A percentile compares a stretch with the other conserved stretches of the same genome.
Evolutionary conservation across 345 rosid species (phyloP).

Genomic region (Gossypium rotundifolium): DNA sequence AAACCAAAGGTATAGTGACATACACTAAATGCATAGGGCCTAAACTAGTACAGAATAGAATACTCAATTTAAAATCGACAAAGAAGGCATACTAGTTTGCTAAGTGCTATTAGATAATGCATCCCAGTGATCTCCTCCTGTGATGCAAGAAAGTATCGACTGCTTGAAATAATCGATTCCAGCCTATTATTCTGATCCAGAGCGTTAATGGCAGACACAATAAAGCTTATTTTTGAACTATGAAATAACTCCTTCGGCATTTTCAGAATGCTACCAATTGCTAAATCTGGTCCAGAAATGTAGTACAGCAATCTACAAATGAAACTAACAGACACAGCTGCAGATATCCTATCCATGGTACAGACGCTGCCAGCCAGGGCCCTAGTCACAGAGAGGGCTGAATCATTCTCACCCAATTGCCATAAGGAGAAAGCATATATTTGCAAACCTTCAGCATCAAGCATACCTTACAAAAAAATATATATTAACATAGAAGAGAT

Average conservation of each 20-base stretch:
- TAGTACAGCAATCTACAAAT: conserved; percentile 70
- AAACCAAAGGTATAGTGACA: conserved; percentile 13
- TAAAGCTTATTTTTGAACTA: conserved; percentile 62
- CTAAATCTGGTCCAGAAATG: conserved; percentile 69
- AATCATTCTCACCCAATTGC: conserved; percentile 66
- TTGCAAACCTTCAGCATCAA: conserved; percentile 66
- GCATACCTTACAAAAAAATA: conserved; percentile 44
- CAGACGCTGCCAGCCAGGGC: conserved; percentile 53
- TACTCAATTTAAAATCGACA: conserved; percentile 1
- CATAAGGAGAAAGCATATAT: conserved; percentile 80
- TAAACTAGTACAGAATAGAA: not conserved
- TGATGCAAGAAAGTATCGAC: conserved; percentile 42
- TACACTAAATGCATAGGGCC: conserved; percentile 4
- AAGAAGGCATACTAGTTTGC: conserved; percentile 58
- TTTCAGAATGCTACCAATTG: conserved; percentile 62
- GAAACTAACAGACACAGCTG: conserved; percentile 64
- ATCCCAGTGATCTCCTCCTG: conserved; percentile 53
- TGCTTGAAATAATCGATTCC: conserved; percentile 50
- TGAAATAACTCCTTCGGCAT: conserved; percentile 65
- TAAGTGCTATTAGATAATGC: conserved; percentile 73
- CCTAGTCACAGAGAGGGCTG: conserved; percentile 53
- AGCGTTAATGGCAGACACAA: conserved; percentile 66
- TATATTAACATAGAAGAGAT: not conserved
- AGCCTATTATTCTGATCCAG: conserved; percentile 68
- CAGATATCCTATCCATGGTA: conserved; percentile 48